phyloP scores from a whole-genome alignment of 495 filamentous ascomycete species.

The Annulohypoxylon stygium region DNA sequence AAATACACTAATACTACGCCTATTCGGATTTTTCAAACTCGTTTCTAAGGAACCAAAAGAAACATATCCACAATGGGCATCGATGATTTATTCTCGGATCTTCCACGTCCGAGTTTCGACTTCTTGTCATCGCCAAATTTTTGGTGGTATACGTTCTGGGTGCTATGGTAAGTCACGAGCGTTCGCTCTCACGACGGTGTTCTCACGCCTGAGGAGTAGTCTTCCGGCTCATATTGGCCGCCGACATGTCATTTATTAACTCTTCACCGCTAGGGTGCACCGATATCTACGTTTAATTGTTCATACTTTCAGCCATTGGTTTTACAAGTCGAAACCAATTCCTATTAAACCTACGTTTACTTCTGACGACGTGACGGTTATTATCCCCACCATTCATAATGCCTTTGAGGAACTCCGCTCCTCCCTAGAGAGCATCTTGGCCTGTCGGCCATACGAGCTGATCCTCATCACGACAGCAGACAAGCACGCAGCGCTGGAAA shows the following conservation, averaged over 20 bases:
- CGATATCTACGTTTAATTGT: conserved; percentile 64
- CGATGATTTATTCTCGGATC: conserved; percentile 52
- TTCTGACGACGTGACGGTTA: conserved; percentile 65
- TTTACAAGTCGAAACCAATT: conserved; percentile 57
- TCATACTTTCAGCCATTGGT: conserved; percentile 61
- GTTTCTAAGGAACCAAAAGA: background rate
- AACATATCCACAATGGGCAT: conserved; percentile 45
- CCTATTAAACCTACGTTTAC: conserved; percentile 53
- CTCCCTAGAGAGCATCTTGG: conserved; percentile 67
- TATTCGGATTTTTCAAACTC: conserved; percentile 12
- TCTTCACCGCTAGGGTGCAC: conserved; percentile 55
- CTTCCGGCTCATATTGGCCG: conserved; percentile 10
- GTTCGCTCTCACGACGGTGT: background rate
- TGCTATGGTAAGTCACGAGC: conserved; percentile 58
- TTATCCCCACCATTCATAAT: conserved; percentile 68
- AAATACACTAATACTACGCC: conserved; percentile 38
- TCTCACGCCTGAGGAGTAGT: background rate
- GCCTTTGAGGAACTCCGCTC: conserved; percentile 65
- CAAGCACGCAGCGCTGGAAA: conserved; percentile 60
- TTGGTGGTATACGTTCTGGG: conserved; percentile 57
- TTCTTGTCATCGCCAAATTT: conserved; percentile 52
- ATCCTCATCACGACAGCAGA: conserved; percentile 69
- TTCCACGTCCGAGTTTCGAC: conserved; percentile 54
- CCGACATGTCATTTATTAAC: conserved; percentile 37
- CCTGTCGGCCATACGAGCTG: conserved; percentile 64